Base-by-base conservation (phyloP, 441 rosid genomes). In the Pelargonium exstipulatum region DNA sequence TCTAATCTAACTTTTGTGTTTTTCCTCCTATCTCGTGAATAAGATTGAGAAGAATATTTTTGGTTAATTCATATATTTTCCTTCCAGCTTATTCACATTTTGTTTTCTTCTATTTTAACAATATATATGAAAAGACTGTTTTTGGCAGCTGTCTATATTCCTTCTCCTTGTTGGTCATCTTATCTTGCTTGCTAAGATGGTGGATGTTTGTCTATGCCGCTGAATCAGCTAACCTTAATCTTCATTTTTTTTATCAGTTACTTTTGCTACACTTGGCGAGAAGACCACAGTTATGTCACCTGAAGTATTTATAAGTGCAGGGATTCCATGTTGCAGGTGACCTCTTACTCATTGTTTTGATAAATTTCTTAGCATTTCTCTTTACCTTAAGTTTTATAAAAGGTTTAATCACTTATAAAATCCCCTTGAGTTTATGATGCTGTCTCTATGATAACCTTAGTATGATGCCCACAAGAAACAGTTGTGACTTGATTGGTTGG, bases 241-340 rank as follows among this genome's bases (percentile, higher is more conserved):
- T 76, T 37, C 69, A 13, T 64, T 70, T 77, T 74, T 68, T 71
- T 69, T 76, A 51, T 64, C 83, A 95, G 99, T 89, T 76, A 90
- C 96, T 53, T 92, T 92, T 81, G 77, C 85, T 68, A 80, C 88
- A 57, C 98, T 95, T 62, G 99, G 99, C 71, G 96, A 95, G 90
- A 95, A 95, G 86, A 95, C 99, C 40, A 95, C 97, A 26, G 94
- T 92, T 66, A 90, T 95, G 90, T 92, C 99, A 46, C 99, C 98
- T 18, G 98, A 95, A 89, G 96, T 95, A 73, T 88, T 95, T 81
- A 78, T 86, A 55, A 74, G 78, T 72, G 97, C 93, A 9, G 99
- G 98, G 37, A 85, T 95, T 73, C 98, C 98, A 14, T 92, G 99
- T 81, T 95, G 99, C 97, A 89, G 99, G 99, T 86, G 74, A 79